A percentile compares a stretch with the other conserved stretches of the same genome.
Conservation (phyloP, 192 early-diverging fungal species). For the Entophlyctis luteolus region DNA sequence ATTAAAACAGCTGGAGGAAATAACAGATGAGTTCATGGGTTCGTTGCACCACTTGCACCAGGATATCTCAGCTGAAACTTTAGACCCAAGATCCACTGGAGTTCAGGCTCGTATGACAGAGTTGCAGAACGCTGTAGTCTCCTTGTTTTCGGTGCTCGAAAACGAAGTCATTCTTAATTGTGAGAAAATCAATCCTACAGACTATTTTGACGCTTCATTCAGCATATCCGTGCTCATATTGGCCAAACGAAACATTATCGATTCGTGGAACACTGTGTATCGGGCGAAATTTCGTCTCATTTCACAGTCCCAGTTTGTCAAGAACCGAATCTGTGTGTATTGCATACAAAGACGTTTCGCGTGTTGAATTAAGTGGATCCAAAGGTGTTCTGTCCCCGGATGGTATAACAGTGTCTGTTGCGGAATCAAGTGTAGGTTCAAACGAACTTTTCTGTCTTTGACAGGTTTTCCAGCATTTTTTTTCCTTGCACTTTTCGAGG, state of each 20-base stretch:
- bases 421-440: conserved; percentile 27
- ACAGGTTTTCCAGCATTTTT: conserved; percentile 32
- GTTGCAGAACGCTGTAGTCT: conserved; percentile 24
- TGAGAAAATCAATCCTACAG: conserved; percentile 20
- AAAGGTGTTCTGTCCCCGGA: conserved; percentile 46
- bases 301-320: conserved; percentile 5
- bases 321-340: conserved; percentile 16
- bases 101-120: conserved; percentile 30
- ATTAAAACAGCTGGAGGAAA: conserved; percentile 54
- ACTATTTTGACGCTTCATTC: not conserved
- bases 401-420: conserved; percentile 40
- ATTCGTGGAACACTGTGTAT: conserved; percentile 42
- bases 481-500: conserved; percentile 47
- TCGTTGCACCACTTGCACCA: not conserved
- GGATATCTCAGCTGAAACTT: not conserved
- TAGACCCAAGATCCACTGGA: conserved; percentile 38
- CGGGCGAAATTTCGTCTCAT: conserved; percentile 41
- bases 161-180: conserved; percentile 47
- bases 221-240: conserved; percentile 47
- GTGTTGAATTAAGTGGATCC: conserved; percentile 38
- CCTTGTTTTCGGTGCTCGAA: conserved; percentile 33
- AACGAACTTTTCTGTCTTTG: not conserved
- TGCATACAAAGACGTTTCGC: conserved; percentile 36
- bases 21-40: conserved; percentile 48
- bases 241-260: conserved; percentile 29